Evolutionary conservation across 371 early-diverging fungal genomes (phyloP).

Genomic region (Gilbertella persicaria): DNA sequence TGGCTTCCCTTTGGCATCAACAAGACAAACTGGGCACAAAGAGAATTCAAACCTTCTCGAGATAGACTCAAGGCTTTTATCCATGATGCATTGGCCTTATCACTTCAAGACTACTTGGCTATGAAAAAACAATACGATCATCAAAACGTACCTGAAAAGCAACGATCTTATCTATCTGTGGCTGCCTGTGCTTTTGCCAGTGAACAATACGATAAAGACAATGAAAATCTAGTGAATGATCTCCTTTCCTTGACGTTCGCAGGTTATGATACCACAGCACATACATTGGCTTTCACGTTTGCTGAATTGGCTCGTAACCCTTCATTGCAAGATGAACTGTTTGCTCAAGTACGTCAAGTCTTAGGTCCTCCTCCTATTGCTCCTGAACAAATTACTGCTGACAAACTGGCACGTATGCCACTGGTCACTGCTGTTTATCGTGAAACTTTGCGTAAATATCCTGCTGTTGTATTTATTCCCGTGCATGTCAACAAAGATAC

Average conservation of each 20-base stretch:
- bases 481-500: constrained; percentile 48
- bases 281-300: constrained; percentile 48
- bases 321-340: constrained; percentile 37
- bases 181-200: constrained; percentile 44
- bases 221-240: constrained; percentile 40
- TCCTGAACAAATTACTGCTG: constrained; percentile 35
- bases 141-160: constrained; percentile 9
- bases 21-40: constrained; percentile 47
- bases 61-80: constrained; percentile 42
- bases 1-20: constrained; percentile 51
- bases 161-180: constrained; percentile 29
- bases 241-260: constrained; percentile 48
- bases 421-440: constrained; percentile 48
- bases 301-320: constrained; percentile 46
- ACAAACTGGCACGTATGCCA: constrained; percentile 42
- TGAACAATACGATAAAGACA: constrained; percentile 29
- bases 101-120: constrained; percentile 24
- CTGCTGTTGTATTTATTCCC: constrained; percentile 52
- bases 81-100: constrained; percentile 29
- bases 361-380: constrained; percentile 46
- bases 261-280: constrained; percentile 51
- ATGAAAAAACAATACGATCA: constrained; percentile 10
- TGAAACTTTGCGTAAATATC: constrained; percentile 51
- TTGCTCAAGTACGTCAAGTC: constrained; percentile 37
- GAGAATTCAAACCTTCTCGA: constrained; percentile 35